Conservation (phyloP, 2,329 filamentous ascomycete genomes). For the Aspergillus latus region DNA sequence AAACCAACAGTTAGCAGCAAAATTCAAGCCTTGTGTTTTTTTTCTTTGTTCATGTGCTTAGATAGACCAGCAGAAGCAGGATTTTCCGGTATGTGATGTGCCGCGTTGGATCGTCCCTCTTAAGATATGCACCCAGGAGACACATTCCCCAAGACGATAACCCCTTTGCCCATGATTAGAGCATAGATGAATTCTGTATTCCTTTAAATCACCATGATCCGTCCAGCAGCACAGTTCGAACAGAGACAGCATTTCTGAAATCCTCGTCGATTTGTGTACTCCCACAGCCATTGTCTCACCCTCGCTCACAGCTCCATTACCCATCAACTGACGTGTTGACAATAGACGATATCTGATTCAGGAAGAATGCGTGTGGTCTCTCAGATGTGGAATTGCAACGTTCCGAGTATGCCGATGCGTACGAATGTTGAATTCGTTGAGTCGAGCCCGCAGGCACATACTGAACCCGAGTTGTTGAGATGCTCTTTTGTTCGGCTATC, state of each 20-base stretch:
- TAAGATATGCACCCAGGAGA: constrained; percentile 19
- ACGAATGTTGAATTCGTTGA: constrained; percentile 15
- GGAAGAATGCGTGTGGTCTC: background rate
- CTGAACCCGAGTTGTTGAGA: background rate
- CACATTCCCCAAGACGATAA: constrained; percentile 17
- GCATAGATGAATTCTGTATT: constrained; percentile 3
- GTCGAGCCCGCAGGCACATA: constrained; percentile 7
- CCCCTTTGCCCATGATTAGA: constrained; percentile 17
- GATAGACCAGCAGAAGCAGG: constrained; percentile 7
- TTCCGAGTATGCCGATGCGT: constrained; percentile 9
- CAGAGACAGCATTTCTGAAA: constrained; percentile 6
- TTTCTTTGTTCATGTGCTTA: background rate
- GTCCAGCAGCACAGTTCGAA: constrained; percentile 8
- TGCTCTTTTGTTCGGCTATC: background rate
- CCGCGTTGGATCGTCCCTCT: constrained; percentile 17
- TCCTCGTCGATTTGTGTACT: constrained; percentile 9
- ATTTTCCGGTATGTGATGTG: constrained; percentile 20
- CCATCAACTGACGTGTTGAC: background rate
- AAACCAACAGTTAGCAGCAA: constrained; percentile 18
- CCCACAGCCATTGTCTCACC: constrained; percentile 1
- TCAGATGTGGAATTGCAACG: constrained; percentile 11
- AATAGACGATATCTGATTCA: background rate
- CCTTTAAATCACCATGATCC: constrained; percentile 9
- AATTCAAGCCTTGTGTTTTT: constrained; percentile 3
- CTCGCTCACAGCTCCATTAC: background rate